Base-by-base conservation (phyloP, 345 rosid genomes). In the Chamaenerion angustifolium region DNA sequence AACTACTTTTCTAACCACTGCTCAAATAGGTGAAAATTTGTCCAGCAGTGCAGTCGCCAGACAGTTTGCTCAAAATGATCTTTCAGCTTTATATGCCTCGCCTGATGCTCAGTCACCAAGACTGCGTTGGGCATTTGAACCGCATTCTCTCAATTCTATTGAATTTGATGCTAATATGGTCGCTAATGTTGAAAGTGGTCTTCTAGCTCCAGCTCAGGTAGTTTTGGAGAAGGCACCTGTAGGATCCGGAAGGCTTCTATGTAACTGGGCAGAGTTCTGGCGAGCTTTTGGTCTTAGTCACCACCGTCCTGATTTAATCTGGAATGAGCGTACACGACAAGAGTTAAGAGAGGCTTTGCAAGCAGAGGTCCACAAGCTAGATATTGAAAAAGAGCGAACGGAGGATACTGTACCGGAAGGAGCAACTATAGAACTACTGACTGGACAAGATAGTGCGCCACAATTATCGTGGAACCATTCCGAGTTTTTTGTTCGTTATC, bases 291-390 rank as follows among this genome's bases (percentile, higher is more conserved):
- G 95, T 71, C 96, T 87, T 62, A 96, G 87, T 56, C 96, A 87
- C 71, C 82, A 92, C 68, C 96, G 99, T 67, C 96, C 99, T 3
- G 99, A 92, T 76, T 82, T 92, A 56, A 82, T 92, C 60, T 92
- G 96, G 99, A 92, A 92, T 51, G 99, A 92, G 64, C 96, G 96
- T 56, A 84, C 95, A 18, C 77, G 99, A 70, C 99, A 87, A 70
- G 99, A 92, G 70, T 63, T 92, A 65, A 81, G 90, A 68, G 99
- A 92, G 71, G 90, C 88, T 54, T 77, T 92, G 83, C 81, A 82
- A 69, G 94, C 90, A 58, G 99, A 92, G 70, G 99, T 92, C 77
- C 93, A 85, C 68, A 84, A 79, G 64, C 68, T 92, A 56, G 96
- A 92, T 69, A 82, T 88, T 31, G 99, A 92, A 71, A 92, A 92